Evolutionary conservation across 257 asterid species (phyloP), one percentile per base, ranked within the genome.

Genomic region (Penstemon davidsonii): DNA sequence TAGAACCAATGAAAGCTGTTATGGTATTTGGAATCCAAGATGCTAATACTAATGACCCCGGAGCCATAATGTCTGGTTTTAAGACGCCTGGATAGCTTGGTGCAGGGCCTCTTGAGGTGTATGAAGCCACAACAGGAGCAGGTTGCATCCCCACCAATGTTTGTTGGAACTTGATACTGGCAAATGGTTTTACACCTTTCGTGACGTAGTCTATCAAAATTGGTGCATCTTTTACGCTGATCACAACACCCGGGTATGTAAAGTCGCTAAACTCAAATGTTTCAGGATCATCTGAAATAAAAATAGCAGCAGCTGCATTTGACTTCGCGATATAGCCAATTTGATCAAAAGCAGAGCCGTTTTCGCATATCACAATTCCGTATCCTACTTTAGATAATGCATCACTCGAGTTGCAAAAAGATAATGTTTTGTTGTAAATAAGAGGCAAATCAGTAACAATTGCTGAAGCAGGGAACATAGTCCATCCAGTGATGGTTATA

Each of bases 51-150:
- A 71, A 47, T 6, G 69, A 68, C 6, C 86, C 86, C 0, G 86
- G 86, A 4, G 83, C 81, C 67, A 68, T 76, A 5, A 80, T 67
- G 58, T 80, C 85, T 8, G 85, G 82, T 57, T 80, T 80, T 47
- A 80, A 49, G 59, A 80, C 64, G 5, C 67, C 64, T 0, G 77
- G 73, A 57, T 70, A 80, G 65, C 64, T 75, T 40, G 68, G 70
- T 1, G 49, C 73, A 0, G 82, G 85, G 15, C 85, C 85, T 13
- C 85, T 42, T 0, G 85, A 77, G 0, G 85, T 70, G 49, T 56
- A 74, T 1, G 40, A 67, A 0, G 81, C 46, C 11, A 81, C 63
- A 25, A 76, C 78, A 1, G 82, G 82, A 64, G 85, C 85, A 8
- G 84, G 80, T 57, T 69, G 52, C 1, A 70, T 46, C 56, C 83